Conservation (phyloP, 2,329 filamentous ascomycete genomes). For the Ophiostoma triangulosporum region DNA sequence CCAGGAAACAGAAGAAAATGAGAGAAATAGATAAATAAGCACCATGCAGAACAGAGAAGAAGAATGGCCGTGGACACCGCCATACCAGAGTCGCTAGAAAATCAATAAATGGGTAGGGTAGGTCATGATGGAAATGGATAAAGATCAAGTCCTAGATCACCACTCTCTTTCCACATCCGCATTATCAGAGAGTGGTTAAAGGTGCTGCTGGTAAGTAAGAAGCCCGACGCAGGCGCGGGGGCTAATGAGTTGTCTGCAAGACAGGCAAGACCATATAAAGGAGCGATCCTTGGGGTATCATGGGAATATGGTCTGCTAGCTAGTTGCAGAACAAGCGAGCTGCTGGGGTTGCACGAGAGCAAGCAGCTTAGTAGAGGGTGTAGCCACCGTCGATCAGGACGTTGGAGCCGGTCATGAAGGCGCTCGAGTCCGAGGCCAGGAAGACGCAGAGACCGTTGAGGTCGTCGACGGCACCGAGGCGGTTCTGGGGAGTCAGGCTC, state of each 20-base stretch:
- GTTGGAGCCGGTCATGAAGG: slow-evolving; percentile 68
- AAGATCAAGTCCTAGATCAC: background rate
- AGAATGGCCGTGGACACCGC: background rate
- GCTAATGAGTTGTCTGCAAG: background rate
- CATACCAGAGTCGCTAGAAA: background rate
- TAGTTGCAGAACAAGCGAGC: background rate
- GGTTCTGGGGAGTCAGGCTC: slow-evolving; percentile 57
- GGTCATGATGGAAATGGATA: background rate
- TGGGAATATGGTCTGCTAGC: background rate
- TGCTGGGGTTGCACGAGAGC: background rate
- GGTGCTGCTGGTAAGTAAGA: background rate
- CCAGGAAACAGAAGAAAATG: background rate
- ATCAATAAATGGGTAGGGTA: background rate
- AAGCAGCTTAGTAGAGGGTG: slow-evolving; percentile 28
- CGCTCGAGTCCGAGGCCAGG: slow-evolving; percentile 57
- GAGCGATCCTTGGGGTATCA: background rate
- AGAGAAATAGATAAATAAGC: background rate
- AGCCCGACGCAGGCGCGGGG: background rate
- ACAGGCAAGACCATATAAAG: background rate
- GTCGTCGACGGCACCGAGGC: slow-evolving; percentile 60
- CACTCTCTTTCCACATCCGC: background rate
- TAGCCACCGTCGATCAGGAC: slow-evolving; percentile 59
- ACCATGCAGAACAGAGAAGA: background rate
- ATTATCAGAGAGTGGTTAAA: background rate
- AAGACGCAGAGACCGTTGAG: slow-evolving; percentile 67